phyloP scores from a whole-genome alignment of 371 early-diverging fungal species.

The Apophysomyces elegans region DNA sequence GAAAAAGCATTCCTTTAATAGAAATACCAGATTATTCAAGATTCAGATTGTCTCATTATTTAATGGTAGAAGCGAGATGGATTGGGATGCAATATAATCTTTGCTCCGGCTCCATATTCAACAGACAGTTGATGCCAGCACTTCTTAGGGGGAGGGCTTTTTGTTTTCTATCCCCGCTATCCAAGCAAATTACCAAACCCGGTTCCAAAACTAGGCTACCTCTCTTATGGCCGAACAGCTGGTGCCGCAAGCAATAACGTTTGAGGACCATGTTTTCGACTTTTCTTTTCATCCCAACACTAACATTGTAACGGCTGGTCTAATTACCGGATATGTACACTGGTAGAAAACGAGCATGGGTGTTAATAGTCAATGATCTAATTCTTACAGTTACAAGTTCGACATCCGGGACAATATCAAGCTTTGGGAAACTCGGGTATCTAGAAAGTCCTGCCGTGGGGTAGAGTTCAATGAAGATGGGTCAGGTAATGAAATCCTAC shows the following conservation, averaged over 20 bases:
- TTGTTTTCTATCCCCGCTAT: no score
- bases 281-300: constrained; percentile 70
- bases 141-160: no score
- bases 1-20: no score
- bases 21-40: no score
- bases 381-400: constrained; percentile 35
- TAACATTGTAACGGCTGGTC: constrained; percentile 32
- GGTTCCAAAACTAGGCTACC: no score
- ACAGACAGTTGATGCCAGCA: no score
- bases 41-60: no score
- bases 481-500: constrained; percentile 31
- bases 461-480: constrained; percentile 76
- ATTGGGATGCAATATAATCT: no score
- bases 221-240: not conserved
- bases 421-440: constrained; percentile 56
- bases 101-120: no score
- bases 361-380: not conserved
- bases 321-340: constrained; percentile 57
- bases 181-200: no score
- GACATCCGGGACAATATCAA: constrained; percentile 46
- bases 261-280: constrained; percentile 59
- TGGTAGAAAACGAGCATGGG: constrained; percentile 44
- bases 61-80: no score
- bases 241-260: constrained; percentile 21
- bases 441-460: constrained; percentile 80